These are phyloP conservation scores for Passiflora organensis DNA, from an alignment of 345 rosid species.

Conservation along the genomic window DNA sequence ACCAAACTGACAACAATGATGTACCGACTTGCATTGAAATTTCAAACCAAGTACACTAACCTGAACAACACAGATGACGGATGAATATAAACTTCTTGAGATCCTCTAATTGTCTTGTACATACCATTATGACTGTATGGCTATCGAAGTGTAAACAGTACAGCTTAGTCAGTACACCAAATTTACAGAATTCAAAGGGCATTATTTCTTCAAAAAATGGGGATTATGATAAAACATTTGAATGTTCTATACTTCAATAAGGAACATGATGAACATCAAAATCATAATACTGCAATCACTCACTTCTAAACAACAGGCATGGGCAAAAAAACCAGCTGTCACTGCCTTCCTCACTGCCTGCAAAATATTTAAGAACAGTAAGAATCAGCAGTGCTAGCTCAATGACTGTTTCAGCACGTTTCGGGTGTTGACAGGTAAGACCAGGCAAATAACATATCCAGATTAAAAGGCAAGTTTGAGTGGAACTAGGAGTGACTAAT, in stretches of 20 bases:
- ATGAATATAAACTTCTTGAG: slow-evolving; percentile 85
- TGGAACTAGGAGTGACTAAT: no score
- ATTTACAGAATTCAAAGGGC: not conserved
- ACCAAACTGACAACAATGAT: no score
- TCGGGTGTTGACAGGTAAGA: not conserved
- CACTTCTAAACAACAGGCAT: slow-evolving; percentile 80
- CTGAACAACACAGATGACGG: slow-evolving; percentile 90
- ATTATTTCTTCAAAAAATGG: not conserved
- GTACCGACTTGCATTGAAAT: no score
- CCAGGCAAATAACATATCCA: not conserved
- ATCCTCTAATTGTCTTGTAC: slow-evolving; percentile 81
- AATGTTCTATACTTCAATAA: not conserved
- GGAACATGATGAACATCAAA: not conserved
- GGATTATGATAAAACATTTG: not conserved
- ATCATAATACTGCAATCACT: slow-evolving; percentile 18
- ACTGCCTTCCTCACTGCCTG: slow-evolving; percentile 88
- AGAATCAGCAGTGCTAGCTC: slow-evolving; percentile 1
- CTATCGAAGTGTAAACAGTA: slow-evolving; percentile 28
- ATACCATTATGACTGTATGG: slow-evolving; percentile 67
- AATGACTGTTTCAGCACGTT: not conserved
- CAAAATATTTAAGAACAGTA: not conserved
- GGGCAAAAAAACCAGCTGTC: slow-evolving; percentile 79
- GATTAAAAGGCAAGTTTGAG: not conserved
- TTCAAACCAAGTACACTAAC: slow-evolving; percentile 36
- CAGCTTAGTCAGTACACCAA: slow-evolving; percentile 7